These are phyloP conservation scores for Chlamydomonas schloesseri DNA, from an alignment of 139 green algal species.

Conservation along the genomic window DNA sequence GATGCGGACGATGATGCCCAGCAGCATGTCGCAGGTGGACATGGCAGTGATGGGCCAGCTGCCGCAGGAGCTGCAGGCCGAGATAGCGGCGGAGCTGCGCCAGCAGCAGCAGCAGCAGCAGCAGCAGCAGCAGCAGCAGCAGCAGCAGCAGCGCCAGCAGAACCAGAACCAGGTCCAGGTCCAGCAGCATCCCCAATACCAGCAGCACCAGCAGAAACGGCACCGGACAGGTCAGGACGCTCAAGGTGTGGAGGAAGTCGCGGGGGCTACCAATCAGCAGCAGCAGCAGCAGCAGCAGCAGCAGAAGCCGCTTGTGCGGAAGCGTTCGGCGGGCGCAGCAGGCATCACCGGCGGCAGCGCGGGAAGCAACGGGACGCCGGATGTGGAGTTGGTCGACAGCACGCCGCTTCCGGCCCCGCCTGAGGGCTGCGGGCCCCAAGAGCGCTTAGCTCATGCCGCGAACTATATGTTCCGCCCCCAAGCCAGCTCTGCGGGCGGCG, in stretches of 20 bases:
- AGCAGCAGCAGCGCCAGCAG: neutral
- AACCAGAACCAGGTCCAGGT: neutral
- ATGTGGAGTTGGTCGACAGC: constrained; percentile 1
- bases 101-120: neutral
- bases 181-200: too few species aligned
- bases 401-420: constrained; percentile 6
- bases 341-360: too few species aligned
- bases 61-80: constrained; percentile 58
- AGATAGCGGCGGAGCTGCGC: constrained; percentile 47
- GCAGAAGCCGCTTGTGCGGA: neutral
- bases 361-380: too few species aligned
- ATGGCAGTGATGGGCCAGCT: constrained; percentile 64
- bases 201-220: neutral
- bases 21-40: constrained; percentile 61
- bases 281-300: neutral
- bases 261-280: neutral
- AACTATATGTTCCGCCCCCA: neutral
- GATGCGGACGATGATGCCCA: constrained; percentile 17
- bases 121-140: neutral
- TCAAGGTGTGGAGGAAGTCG: neutral
- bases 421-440: neutral
- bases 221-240: too few species aligned
- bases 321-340: too few species aligned
- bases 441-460: constrained; percentile 3
- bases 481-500: neutral